A percentile compares a stretch with the other conserved stretches of the same genome.
Evolutionary conservation across 768 basidiomycete species (phyloP).

Genomic region (Tylopilus subfusipes): DNA sequence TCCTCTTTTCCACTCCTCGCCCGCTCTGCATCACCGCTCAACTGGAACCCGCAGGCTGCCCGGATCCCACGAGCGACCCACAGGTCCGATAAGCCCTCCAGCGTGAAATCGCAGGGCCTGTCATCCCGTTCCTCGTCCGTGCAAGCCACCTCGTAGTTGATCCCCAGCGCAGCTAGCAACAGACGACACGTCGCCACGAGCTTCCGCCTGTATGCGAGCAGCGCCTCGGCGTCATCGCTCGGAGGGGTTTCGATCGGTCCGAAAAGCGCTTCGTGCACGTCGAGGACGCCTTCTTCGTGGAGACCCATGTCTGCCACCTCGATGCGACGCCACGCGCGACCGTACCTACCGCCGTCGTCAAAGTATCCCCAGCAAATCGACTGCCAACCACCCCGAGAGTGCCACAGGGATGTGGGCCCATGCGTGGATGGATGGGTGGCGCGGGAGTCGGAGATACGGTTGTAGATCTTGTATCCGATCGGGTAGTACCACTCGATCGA

Average conservation of each 20-base stretch:
- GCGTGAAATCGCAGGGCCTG: background rate
- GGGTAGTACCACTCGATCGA: constrained; percentile 8
- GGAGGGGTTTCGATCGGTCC: background rate
- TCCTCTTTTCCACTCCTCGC: background rate
- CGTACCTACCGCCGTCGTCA: background rate
- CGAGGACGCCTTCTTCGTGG: background rate
- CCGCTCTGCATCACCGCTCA: background rate
- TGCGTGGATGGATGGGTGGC: background rate
- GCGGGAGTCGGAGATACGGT: background rate
- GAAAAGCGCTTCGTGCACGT: constrained; percentile 5
- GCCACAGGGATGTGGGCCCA: background rate
- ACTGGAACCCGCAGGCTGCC: constrained; percentile 9
- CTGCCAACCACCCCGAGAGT: constrained; percentile 8
- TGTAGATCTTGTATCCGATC: constrained; percentile 1
- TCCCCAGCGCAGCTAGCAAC: constrained; percentile 7
- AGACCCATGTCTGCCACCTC: background rate
- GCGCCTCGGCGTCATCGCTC: background rate
- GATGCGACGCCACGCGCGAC: background rate
- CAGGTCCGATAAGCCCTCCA: constrained; percentile 9
- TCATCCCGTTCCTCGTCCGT: constrained; percentile 6
- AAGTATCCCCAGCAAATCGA: constrained; percentile 8
- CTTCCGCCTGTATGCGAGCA: background rate
- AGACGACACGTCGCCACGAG: constrained; percentile 3
- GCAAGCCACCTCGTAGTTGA: constrained; percentile 8
- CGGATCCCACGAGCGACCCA: constrained; percentile 14